A percentile compares a stretch with the other conserved stretches of the same genome.
phyloP scores from a whole-genome alignment of 2,329 filamentous ascomycete species.

The Albifimbria verrucaria region DNA sequence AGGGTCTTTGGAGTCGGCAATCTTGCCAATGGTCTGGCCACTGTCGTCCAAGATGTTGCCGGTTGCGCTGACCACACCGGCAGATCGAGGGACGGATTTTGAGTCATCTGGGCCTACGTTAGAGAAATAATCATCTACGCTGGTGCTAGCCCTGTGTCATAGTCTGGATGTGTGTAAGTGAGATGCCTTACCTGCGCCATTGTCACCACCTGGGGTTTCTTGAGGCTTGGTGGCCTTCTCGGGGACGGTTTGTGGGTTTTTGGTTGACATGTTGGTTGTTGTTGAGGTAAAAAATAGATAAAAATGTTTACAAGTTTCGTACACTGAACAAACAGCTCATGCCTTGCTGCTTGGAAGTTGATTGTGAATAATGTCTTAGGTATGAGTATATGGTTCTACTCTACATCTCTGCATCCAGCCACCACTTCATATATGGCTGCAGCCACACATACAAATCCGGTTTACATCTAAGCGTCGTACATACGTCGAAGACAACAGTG shows the following conservation, averaged over 20 bases:
- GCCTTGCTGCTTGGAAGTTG: no score
- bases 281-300: not conserved
- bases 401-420: no score
- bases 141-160: not conserved
- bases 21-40: slow-evolving; percentile 39
- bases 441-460: no score
- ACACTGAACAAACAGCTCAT: not conserved
- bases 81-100: slow-evolving; percentile 31
- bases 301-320: not conserved
- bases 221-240: slow-evolving; percentile 23
- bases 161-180: not conserved
- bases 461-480: no score
- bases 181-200: not conserved
- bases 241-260: slow-evolving; percentile 22
- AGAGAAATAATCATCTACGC: not conserved
- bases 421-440: no score
- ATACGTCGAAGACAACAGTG: no score
- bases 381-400: no score
- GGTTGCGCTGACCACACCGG: slow-evolving; percentile 39
- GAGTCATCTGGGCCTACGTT: slow-evolving; percentile 19
- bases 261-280: slow-evolving; percentile 16
- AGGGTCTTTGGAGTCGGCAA: slow-evolving; percentile 35
- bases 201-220: slow-evolving; percentile 20
- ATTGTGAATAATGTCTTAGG: no score
- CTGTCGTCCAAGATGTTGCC: slow-evolving; percentile 43